phyloP scores from a whole-genome alignment of 108 stramenopile genomes.

The Skeletonema costatum region DNA sequence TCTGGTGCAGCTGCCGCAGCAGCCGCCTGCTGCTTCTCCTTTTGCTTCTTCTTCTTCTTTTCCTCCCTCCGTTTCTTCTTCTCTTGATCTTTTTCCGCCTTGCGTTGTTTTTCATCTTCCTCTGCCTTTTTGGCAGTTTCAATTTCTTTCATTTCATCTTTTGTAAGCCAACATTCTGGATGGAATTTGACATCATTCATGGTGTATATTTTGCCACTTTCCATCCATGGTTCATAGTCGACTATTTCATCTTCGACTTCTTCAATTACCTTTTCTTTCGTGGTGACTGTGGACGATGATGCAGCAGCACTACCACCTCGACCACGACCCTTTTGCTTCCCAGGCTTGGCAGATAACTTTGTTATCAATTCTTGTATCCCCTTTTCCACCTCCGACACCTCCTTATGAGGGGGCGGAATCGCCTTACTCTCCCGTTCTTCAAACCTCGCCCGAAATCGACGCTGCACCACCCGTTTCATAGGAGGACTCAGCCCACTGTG shows the following conservation, averaged over 20 bases:
- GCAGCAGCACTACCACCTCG: constrained; percentile 11
- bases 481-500: constrained; percentile 89
- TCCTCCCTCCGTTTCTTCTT: constrained; percentile 18
- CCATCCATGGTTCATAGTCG: constrained; percentile 90
- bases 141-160: constrained; percentile 56
- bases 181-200: constrained; percentile 58
- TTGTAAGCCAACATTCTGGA: constrained; percentile 83
- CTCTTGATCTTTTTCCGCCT: constrained; percentile 16
- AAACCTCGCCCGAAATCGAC: constrained; percentile 61
- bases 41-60: constrained; percentile 44
- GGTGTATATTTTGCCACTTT: constrained; percentile 57
- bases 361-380: constrained; percentile 71
- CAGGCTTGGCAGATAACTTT: constrained; percentile 45
- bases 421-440: constrained; percentile 68
- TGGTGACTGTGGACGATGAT: constrained; percentile 26
- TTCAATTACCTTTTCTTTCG: constrained; percentile 66
- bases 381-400: constrained; percentile 69
- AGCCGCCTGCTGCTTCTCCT: constrained; percentile 33
- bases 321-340: constrained; percentile 4
- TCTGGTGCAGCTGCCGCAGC: background rate
- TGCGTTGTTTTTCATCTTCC: constrained; percentile 21
- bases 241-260: constrained; percentile 84
- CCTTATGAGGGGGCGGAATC: constrained; percentile 60
- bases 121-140: constrained; percentile 27
- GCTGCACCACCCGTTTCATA: constrained; percentile 80